Evolutionary conservation across 2,329 filamentous ascomycete species (phyloP).

Genomic region (Cladophialophora chaetospira): DNA sequence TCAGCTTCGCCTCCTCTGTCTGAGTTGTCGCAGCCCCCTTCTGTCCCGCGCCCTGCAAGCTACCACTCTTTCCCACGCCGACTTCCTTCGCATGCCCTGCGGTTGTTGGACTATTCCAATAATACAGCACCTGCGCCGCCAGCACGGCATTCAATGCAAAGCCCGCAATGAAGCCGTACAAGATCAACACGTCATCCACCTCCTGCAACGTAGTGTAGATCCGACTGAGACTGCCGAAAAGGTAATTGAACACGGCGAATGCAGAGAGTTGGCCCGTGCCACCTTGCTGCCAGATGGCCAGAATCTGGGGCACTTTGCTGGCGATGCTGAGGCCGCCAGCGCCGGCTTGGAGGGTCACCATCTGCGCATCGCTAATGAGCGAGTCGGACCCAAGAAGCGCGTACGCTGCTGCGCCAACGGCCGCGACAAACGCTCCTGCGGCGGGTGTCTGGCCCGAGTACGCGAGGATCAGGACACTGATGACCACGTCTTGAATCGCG

Average conservation of each 20-base stretch:
- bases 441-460: slow-evolving; percentile 70
- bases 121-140: slow-evolving; percentile 88
- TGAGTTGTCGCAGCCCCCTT: slow-evolving; percentile 23
- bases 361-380: slow-evolving; percentile 64
- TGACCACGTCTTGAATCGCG: slow-evolving; percentile 86
- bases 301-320: slow-evolving; percentile 92
- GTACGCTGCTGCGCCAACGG: slow-evolving; percentile 68
- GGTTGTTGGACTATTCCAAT: slow-evolving; percentile 70
- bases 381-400: slow-evolving; percentile 67
- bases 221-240: slow-evolving; percentile 84
- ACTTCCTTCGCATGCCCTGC: slow-evolving; percentile 31
- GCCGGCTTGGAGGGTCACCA: slow-evolving; percentile 78
- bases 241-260: slow-evolving; percentile 98
- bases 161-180: slow-evolving; percentile 90
- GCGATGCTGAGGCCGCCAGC: slow-evolving; percentile 81
- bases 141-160: slow-evolving; percentile 87
- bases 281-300: slow-evolving; percentile 79
- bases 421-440: slow-evolving; percentile 77
- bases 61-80: background rate
- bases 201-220: slow-evolving; percentile 98
- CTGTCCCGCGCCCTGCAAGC: slow-evolving; percentile 6
- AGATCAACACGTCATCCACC: slow-evolving; percentile 92
- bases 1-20: slow-evolving; percentile 28
- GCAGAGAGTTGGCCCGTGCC: slow-evolving; percentile 94
- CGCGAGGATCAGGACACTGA: slow-evolving; percentile 81